Percentiles rank a stretch among this genome's conserved stretches.
Conservation (phyloP, 1,139 yeast species). For the Zygosaccharomyces sapae region DNA sequence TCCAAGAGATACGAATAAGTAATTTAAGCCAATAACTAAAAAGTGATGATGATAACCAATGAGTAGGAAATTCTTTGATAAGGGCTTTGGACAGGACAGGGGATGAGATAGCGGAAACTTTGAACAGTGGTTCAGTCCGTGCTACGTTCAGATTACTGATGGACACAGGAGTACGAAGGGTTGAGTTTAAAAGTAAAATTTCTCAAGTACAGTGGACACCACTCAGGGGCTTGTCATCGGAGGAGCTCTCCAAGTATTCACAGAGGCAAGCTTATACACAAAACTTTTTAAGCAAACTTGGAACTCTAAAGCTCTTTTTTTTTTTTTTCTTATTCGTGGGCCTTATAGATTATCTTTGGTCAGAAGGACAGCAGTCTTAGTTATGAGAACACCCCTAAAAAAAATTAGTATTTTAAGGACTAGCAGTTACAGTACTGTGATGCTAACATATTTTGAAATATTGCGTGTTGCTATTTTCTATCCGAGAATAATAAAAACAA, state of each 20-base stretch:
- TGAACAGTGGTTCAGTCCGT: not conserved
- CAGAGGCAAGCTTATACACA: constrained; percentile 18
- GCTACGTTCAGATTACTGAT: not conserved
- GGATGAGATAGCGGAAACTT: not conserved
- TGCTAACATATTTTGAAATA: not conserved
- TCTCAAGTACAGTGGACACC: no score
- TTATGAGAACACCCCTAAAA: not conserved
- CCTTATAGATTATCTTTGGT: not conserved
- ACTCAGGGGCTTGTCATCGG: no score
- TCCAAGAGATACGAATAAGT: no score
- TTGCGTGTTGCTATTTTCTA: not conserved
- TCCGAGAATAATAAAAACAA: not conserved
- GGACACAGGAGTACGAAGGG: not conserved
- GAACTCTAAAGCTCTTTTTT: no score
- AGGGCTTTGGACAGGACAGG: not conserved
- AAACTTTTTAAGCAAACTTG: constrained; percentile 7
- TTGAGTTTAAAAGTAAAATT: no score
- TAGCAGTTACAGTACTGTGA: not conserved
- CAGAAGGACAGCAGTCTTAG: not conserved
- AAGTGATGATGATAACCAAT: not conserved
- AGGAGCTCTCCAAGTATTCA: not conserved
- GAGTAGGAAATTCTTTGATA: not conserved
- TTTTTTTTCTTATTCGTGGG: not conserved
- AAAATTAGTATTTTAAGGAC: not conserved
- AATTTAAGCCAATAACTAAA: no score